Evolutionary conservation across 805 yeast genomes (phyloP).

Genomic region (Spathaspora arborariae): DNA sequence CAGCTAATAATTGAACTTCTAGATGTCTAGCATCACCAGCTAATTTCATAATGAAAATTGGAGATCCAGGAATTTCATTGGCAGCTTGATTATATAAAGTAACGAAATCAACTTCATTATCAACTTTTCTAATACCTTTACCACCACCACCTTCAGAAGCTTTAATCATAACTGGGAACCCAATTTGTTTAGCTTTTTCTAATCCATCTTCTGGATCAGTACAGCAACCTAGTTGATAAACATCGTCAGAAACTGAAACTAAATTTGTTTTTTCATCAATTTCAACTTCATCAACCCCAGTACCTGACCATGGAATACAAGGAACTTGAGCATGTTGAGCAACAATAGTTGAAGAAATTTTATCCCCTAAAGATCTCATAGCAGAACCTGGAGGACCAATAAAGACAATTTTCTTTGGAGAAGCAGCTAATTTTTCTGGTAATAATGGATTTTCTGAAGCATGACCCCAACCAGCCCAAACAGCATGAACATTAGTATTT

Average conservation of each 20-base stretch:
- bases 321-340: constrained; percentile 99
- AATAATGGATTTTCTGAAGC: constrained; percentile 97
- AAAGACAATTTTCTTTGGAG: constrained; percentile 84
- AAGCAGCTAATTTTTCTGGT: constrained; percentile 92
- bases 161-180: constrained; percentile 98
- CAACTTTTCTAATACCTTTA: constrained; percentile 98
- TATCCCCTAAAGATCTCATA: constrained; percentile 99
- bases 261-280: constrained; percentile 67
- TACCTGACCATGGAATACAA: constrained; percentile 99
- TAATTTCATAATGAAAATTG: constrained; percentile 94
- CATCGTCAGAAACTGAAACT: constrained; percentile 83
- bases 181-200: constrained; percentile 77
- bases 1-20: constrained; percentile 96
- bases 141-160: constrained; percentile 99
- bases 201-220: constrained; percentile 85
- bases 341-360: constrained; percentile 94
- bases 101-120: constrained; percentile 71
- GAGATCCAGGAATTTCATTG: constrained; percentile 98
- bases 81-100: constrained; percentile 88
- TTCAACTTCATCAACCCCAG: constrained; percentile 83
- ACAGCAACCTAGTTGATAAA: constrained; percentile 88
- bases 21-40: constrained; percentile 98
- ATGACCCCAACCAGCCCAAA: constrained; percentile 99
- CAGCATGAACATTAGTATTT: constrained; percentile 94
- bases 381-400: constrained; percentile 99